phyloP scores from a whole-genome alignment of 2,329 filamentous ascomycete species.

The Ophiocordyceps camponoti-rufipedis region DNA sequence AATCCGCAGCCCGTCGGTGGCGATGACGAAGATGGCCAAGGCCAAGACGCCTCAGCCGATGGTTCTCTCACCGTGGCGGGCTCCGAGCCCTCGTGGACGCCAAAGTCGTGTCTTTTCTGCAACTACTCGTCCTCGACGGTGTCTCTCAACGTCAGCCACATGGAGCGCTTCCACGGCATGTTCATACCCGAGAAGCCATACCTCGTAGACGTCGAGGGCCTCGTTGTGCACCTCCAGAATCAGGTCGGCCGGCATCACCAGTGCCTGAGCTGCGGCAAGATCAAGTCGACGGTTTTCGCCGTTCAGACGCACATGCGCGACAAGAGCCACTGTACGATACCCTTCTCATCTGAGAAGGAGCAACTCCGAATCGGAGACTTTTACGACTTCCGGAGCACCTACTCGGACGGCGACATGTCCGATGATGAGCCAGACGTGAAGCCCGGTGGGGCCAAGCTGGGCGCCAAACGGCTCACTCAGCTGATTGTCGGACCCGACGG shows the following conservation, averaged over 20 bases:
- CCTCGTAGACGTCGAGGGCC: conserved; percentile 62
- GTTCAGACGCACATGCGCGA: conserved; percentile 96
- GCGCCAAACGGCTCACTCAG: conserved; percentile 36
- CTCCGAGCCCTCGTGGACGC: conserved; percentile 19
- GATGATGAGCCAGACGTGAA: conserved; percentile 35
- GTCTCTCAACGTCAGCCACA: conserved; percentile 65
- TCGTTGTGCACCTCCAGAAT: conserved; percentile 59
- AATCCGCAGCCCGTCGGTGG: conserved; percentile 27
- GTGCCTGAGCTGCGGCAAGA: conserved; percentile 76
- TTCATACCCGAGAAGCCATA: conserved; percentile 86
- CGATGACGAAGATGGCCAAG: conserved; percentile 22
- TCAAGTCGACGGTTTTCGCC: conserved; percentile 59
- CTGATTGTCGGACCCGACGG: conserved; percentile 28
- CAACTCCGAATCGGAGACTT: conserved; percentile 90
- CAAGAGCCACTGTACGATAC: conserved; percentile 92
- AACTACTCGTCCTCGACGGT: conserved; percentile 65
- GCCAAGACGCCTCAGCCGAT: conserved; percentile 13
- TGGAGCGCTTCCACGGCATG: conserved; percentile 87
- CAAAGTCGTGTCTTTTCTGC: conserved; percentile 69
- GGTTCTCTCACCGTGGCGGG: conserved; percentile 23
- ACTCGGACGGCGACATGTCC: conserved; percentile 61
- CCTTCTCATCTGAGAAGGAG: conserved; percentile 72
- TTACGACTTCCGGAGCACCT: conserved; percentile 93
- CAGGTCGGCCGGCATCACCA: conserved; percentile 68
- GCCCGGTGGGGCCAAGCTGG: conserved; percentile 49